Percentiles rank a stretch among this genome's conserved stretches.
Conservation (phyloP, 2,329 filamentous ascomycete genomes). For the Xylariaceae sp. region DNA sequence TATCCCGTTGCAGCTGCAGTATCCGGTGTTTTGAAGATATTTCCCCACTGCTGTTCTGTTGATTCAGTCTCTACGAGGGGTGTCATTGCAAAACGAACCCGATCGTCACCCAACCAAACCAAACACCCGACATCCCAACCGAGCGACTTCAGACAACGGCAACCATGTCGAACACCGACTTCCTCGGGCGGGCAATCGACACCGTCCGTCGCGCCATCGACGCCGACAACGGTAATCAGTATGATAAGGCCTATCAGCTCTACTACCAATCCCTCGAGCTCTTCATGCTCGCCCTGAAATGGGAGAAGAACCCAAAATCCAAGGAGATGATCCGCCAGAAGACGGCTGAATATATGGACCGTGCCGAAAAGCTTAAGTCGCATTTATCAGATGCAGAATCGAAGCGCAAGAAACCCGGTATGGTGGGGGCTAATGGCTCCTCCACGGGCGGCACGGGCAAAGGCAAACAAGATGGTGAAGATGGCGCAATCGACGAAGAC, state of each 20-base stretch:
- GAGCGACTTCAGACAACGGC: slow-evolving; percentile 2
- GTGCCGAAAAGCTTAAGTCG: slow-evolving; percentile 94
- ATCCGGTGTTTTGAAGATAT: too few relatives aligned
- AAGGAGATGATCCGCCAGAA: slow-evolving; percentile 98
- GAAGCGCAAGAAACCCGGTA: slow-evolving; percentile 66
- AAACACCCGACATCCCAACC: neutral
- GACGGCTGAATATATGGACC: slow-evolving; percentile 95
- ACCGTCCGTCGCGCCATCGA: slow-evolving; percentile 97
- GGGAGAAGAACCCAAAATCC: slow-evolving; percentile 97
- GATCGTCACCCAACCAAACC: neutral
- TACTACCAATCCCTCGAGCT: slow-evolving; percentile 96
- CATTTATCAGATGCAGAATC: slow-evolving; percentile 74
- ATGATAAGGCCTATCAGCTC: slow-evolving; percentile 92
- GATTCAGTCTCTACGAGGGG: too few relatives aligned
- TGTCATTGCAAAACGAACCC: neutral
- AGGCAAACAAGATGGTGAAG: slow-evolving; percentile 49
- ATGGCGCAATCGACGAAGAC: slow-evolving; percentile 73
- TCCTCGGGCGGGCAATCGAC: slow-evolving; percentile 92
- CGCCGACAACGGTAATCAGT: slow-evolving; percentile 89
- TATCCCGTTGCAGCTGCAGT: too few relatives aligned
- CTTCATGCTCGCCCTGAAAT: slow-evolving; percentile 98
- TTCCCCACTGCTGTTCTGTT: too few relatives aligned
- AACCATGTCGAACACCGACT: slow-evolving; percentile 91
- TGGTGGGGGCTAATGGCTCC: slow-evolving; percentile 69
- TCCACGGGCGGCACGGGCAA: slow-evolving; percentile 60